Evolutionary conservation across 2,329 filamentous ascomycete species (phyloP), one percentile per base, ranked within the genome.

Genomic region (Chrysoporthe deuterocubensis): DNA sequence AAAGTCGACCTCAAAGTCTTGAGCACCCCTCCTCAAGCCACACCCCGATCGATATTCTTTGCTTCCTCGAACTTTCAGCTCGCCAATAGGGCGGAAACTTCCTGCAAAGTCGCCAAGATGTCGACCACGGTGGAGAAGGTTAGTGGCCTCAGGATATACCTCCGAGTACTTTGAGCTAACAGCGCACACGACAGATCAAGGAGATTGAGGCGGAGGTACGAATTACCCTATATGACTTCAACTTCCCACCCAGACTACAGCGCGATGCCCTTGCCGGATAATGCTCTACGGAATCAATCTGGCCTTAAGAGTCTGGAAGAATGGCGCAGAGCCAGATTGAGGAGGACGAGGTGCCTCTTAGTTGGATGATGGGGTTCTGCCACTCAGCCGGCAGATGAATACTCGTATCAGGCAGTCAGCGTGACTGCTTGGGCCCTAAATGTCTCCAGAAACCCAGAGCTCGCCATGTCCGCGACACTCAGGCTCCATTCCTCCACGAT

Each of bases 91-190:
- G 21, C 46, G n/a, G n/a, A 56, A 26, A 50, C 60, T 60, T 59
- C 16, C 69, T 50, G 46, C 59, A 69, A 65, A 69, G 67, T 70
- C 71, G 75, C 78, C 78, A 84, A 92, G 80, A 98, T 98, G 96
- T 87, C 95, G 86, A 98, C 95, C 70, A 98, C 95, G 54, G 94
- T 97, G 79, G 95, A 98, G 76, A 98, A 98, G 91, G 93, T 92
- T 78, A 73, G 86, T 76, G 48, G 57, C 64, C 67, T 64, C 57
- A 68, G 18, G 44, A 60, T 64, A 63, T 26, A 67, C 48, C 42
- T 60, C 57, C 54, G 42, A 52, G 64, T 58, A 58, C 26, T 50
- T 61, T 62, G 56, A 63, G 64, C 81, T 83, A 74, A 81, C 74
- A 64, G 57, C 54, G 26, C 34, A 21, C 48, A 65, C 69, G 68